These are phyloP conservation scores for Isoetes taiwanensis DNA, from an alignment of 75 land plant genomes.

Conservation along the genomic window DNA sequence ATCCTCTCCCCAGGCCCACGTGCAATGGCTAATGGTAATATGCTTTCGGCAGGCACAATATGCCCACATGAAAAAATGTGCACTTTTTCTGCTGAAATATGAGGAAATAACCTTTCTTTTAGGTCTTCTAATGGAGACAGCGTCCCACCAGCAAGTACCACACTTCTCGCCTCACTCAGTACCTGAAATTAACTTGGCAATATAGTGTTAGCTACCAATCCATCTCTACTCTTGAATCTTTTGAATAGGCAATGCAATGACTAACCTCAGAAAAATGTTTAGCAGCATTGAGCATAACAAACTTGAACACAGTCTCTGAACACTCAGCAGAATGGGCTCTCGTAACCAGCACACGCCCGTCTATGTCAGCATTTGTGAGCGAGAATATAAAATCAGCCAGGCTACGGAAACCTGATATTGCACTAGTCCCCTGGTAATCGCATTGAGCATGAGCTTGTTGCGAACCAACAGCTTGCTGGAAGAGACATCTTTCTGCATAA, in stretches of 20 bases:
- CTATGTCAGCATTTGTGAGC: constrained; percentile 57
- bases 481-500: constrained; percentile 41
- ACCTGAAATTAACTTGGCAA: too few relatives aligned
- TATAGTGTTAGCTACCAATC: too few relatives aligned
- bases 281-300: constrained; percentile 90
- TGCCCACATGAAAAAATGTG: constrained; percentile 85
- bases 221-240: too few relatives aligned
- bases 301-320: constrained; percentile 46
- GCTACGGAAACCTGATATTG: constrained; percentile 52
- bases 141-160: constrained; percentile 90
- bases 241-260: too few relatives aligned
- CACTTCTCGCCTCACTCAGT: constrained; percentile 58
- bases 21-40: constrained; percentile 65
- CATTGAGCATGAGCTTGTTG: constrained; percentile 8
- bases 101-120: constrained; percentile 67
- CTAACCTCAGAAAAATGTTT: constrained; percentile 73
- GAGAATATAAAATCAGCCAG: constrained; percentile 56
- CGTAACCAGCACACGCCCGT: constrained; percentile 61
- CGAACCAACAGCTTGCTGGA: constrained; percentile 7
- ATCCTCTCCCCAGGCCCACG: constrained; percentile 68
- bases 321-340: constrained; percentile 18
- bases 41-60: constrained; percentile 82
- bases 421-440: constrained; percentile 17
- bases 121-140: constrained; percentile 91
- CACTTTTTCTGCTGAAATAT: constrained; percentile 32